Conservation (phyloP, 2,329 filamentous ascomycete species). For the Acephala macrosclerotiorum region DNA sequence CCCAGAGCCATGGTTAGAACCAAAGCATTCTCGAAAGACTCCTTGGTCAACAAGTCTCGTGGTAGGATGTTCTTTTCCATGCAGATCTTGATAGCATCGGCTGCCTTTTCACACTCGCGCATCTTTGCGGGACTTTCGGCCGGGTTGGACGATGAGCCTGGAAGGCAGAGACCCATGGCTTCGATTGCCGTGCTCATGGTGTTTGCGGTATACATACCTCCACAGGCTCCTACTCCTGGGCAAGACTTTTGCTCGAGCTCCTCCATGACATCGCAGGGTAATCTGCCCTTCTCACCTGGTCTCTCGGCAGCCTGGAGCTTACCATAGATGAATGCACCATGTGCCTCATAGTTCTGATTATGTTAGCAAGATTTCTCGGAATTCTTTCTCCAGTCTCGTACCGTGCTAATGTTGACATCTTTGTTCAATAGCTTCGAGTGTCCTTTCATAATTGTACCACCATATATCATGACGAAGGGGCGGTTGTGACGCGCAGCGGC, state of each 20-base stretch:
- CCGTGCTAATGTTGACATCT: slow-evolving; percentile 83
- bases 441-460: slow-evolving; percentile 89
- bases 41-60: slow-evolving; percentile 71
- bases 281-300: slow-evolving; percentile 68
- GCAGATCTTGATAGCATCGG: slow-evolving; percentile 71
- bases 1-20: slow-evolving; percentile 78
- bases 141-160: slow-evolving; percentile 74
- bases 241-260: slow-evolving; percentile 77
- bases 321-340: slow-evolving; percentile 82
- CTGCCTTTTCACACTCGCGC: slow-evolving; percentile 73
- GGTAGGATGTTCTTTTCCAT: slow-evolving; percentile 75
- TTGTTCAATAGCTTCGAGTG: slow-evolving; percentile 78
- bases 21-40: slow-evolving; percentile 74
- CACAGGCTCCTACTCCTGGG: slow-evolving; percentile 52
- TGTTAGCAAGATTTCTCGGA: background rate
- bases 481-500: slow-evolving; percentile 77
- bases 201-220: slow-evolving; percentile 81
- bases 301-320: slow-evolving; percentile 74
- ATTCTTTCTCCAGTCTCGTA: background rate
- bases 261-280: slow-evolving; percentile 78
- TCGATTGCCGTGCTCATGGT: slow-evolving; percentile 79
- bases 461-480: slow-evolving; percentile 94
- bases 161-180: slow-evolving; percentile 73
- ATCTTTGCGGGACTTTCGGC: slow-evolving; percentile 73
- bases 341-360: slow-evolving; percentile 76